These are phyloP conservation scores for Penicillium canariense DNA, from an alignment of 495 filamentous ascomycete species.

Conservation along the genomic window DNA sequence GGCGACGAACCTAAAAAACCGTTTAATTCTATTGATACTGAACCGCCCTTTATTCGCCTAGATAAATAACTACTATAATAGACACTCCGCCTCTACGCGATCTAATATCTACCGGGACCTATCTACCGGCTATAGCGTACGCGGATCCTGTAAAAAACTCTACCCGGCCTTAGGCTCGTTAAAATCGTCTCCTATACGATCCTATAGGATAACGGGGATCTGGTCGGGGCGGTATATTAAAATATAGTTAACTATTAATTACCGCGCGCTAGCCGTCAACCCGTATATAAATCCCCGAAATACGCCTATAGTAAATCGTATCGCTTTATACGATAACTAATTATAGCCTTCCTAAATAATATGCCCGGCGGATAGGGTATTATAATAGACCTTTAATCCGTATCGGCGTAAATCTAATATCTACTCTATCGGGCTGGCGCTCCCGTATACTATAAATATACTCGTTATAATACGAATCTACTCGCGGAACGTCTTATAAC, in stretches of 20 bases:
- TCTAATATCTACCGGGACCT: slow-evolving; percentile 11
- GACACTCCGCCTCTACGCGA: slow-evolving; percentile 1
- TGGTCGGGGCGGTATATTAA: background rate
- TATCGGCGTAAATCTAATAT: too few species aligned
- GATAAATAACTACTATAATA: slow-evolving; percentile 3
- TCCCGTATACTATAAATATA: too few species aligned
- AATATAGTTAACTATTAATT: background rate
- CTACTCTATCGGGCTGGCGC: too few species aligned
- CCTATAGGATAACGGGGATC: slow-evolving; percentile 7
- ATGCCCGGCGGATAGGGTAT: too few species aligned
- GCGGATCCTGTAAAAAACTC: slow-evolving; percentile 16
- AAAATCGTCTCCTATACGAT: slow-evolving; percentile 3
- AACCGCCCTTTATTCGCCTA: background rate
- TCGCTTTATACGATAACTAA: too few species aligned
- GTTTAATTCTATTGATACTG: background rate
- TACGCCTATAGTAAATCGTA: too few species aligned
- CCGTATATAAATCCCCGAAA: too few species aligned
- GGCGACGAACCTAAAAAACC: background rate
- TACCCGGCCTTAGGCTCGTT: slow-evolving; percentile 4
- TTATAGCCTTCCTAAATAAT: too few species aligned
- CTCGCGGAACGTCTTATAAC: too few species aligned
- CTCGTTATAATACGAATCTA: too few species aligned
- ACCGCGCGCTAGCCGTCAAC: too few species aligned
- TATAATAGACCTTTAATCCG: too few species aligned
- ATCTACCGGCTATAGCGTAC: background rate